These are phyloP conservation scores for Verticillium klebahnii DNA, from an alignment of 2,329 filamentous ascomycete genomes.

Conservation along the genomic window DNA sequence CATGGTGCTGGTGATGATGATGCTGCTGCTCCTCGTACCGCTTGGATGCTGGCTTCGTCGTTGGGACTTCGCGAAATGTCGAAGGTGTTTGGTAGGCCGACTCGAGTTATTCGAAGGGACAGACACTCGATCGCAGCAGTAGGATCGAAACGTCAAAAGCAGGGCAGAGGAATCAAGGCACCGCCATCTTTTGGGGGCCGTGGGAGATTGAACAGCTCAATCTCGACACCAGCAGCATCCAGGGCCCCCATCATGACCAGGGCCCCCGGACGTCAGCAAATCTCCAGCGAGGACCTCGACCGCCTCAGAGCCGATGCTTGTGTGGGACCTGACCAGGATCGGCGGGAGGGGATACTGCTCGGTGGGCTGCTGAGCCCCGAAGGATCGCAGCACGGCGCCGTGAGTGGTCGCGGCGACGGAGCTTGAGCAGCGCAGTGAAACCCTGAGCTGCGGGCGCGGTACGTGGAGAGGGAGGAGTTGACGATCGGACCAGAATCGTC, in stretches of 20 bases:
- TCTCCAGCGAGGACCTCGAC: neutral
- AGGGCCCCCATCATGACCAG: neutral
- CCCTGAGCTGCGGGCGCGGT: neutral
- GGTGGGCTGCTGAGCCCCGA: neutral
- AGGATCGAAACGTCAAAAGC: neutral
- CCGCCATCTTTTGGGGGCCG: neutral
- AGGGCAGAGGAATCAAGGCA: neutral
- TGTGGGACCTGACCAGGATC: neutral
- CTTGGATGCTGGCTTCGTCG: neutral
- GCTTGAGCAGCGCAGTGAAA: neutral
- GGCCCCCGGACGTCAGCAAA: neutral
- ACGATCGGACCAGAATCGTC: neutral
- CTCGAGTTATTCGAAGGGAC: neutral
- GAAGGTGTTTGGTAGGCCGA: neutral
- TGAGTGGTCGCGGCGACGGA: neutral
- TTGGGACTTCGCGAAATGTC: neutral
- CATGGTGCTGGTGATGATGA: slow-evolving; percentile 4
- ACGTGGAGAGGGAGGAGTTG: neutral
- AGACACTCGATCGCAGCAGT: neutral
- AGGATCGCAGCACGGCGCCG: neutral
- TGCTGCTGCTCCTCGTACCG: too few species aligned
- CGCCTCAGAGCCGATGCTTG: neutral
- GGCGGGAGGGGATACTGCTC: neutral
- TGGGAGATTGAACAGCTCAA: neutral
- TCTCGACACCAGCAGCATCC: neutral